Base-by-base conservation (phyloP, 192 early-diverging fungal genomes). In the Coemansia aciculifera region DNA sequence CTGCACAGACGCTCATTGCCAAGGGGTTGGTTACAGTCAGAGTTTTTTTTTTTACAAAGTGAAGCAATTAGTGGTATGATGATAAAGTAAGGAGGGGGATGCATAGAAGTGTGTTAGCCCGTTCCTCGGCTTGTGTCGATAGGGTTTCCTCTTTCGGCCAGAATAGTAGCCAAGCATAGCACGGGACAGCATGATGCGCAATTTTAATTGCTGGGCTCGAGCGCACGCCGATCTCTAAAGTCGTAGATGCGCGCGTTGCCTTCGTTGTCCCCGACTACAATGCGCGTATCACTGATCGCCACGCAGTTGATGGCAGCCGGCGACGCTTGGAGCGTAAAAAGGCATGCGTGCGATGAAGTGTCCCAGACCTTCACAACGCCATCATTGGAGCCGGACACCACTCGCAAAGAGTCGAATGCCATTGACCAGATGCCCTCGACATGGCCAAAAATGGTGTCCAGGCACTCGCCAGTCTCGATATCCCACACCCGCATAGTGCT, bases 401-500 rank as follows among this genome's bases (percentile, higher is more conserved):
- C 81, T 2, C 91, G 81, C 31, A 92, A 75, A 54, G 89, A 89
- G 78, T 95, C 92, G 74, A 91, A 89, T 0, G 90, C 88, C n/a
- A 94, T 74, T 2, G 90, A 84, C 90, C 91, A 91, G 10, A 94
- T 87, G 38, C 92, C 93, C 60, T 94, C 91, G 8, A 86, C 78
- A 62, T 94, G 91, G 6, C 91, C 93, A 85, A 91, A 92, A 19
- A 96, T 68, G 1, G 91, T 92, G 54, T 85, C 85, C 10, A 94
- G 73, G 36, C 87, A 91, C 63, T 89, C 75, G 10, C 94, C 95
- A 1, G 90, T 88, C 48, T 89, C 87, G 17, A 93, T 81, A 61
- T 94, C 91, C 96, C 96, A 99, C n/a, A 99, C 85, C 56, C 92
- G 93, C 60, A 99, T 85, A 1, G 87, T 94, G 48, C 90, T 88